Evolutionary conservation across 2,329 filamentous ascomycete species (phyloP).

Genomic region (Fusarium goolgardi): DNA sequence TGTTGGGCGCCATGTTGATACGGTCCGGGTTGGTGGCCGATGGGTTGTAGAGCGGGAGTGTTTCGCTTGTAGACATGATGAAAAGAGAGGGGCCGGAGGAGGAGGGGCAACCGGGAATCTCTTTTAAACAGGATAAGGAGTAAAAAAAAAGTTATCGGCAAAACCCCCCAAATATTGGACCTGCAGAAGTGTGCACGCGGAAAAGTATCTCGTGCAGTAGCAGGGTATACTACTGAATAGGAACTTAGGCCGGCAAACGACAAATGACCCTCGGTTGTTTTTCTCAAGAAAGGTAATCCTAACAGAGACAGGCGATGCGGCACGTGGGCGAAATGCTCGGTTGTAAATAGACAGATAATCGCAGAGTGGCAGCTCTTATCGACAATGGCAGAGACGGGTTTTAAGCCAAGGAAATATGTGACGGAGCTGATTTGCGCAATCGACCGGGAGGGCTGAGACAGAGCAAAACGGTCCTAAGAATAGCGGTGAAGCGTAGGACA

Average conservation of each 20-base stretch:
- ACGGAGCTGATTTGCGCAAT: conserved; percentile 32
- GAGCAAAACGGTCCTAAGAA: conserved; percentile 27
- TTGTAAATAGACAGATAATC: conserved; percentile 14
- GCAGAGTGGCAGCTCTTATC: conserved; percentile 33
- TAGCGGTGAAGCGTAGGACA: conserved; percentile 31
- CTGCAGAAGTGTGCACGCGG: conserved; percentile 27
- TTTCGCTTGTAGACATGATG: conserved; percentile 50
- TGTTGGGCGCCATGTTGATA: conserved; percentile 52
- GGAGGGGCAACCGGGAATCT: conserved; percentile 42
- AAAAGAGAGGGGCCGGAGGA: conserved; percentile 42
- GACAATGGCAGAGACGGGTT: conserved; percentile 33
- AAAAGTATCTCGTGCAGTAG: conserved; percentile 16
- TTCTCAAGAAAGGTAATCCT: conserved; percentile 13
- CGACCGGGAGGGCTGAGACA: conserved; percentile 34
- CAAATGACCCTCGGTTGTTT: conserved; percentile 19
- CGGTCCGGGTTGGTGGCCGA: conserved; percentile 44
- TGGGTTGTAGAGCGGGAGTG: conserved; percentile 50
- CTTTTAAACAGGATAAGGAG: conserved; percentile 36
- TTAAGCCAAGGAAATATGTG: conserved; percentile 33
- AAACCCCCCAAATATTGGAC: conserved; percentile 28
- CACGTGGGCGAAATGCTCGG: conserved; percentile 29
- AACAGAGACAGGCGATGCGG: conserved; percentile 31
- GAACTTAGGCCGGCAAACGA: conserved; percentile 13
- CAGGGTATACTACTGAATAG: conserved; percentile 5
- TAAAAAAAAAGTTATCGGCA: conserved; percentile 33